A percentile compares a stretch with the other conserved stretches of the same genome.
Evolutionary conservation across 805 yeast genomes (phyloP).

Genomic region (Zygoascus ofunaensis): DNA sequence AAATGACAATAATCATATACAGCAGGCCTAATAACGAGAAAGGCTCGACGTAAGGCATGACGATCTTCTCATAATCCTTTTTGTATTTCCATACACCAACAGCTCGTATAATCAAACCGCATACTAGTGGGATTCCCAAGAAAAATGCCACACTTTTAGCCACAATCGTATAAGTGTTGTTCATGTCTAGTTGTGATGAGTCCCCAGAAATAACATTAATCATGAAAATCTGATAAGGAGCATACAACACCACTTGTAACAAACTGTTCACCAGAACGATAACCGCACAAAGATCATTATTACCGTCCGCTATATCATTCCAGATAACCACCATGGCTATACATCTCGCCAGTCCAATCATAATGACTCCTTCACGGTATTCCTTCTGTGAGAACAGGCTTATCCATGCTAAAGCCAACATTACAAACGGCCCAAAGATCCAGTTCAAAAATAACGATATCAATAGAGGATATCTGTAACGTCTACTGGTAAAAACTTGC

Average conservation of each 20-base stretch:
- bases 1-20: conserved; percentile 43
- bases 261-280: conserved; percentile 44
- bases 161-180: conserved; percentile 32
- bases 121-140: conserved; percentile 44
- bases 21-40: conserved; percentile 44
- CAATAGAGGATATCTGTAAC: conserved; percentile 26
- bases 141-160: conserved; percentile 44
- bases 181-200: conserved; percentile 3
- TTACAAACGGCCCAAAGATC: conserved; percentile 47
- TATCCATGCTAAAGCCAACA: conserved; percentile 47
- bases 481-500: conserved; percentile 19
- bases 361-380: conserved; percentile 45
- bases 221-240: conserved; percentile 43
- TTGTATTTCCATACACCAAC: neutral
- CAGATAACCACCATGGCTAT: conserved; percentile 56
- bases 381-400: conserved; percentile 40
- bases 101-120: conserved; percentile 37
- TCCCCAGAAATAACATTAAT: conserved; percentile 33
- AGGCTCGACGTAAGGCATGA: conserved; percentile 39
- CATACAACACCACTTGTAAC: conserved; percentile 43
- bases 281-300: conserved; percentile 41
- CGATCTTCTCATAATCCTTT: conserved; percentile 25
- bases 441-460: conserved; percentile 43
- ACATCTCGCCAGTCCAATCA: conserved; percentile 53
- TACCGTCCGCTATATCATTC: conserved; percentile 49